A percentile compares a stretch with the other conserved stretches of the same genome.
phyloP scores from a whole-genome alignment of 1,139 yeast genomes.

The Sugiyamaella castrensis region DNA sequence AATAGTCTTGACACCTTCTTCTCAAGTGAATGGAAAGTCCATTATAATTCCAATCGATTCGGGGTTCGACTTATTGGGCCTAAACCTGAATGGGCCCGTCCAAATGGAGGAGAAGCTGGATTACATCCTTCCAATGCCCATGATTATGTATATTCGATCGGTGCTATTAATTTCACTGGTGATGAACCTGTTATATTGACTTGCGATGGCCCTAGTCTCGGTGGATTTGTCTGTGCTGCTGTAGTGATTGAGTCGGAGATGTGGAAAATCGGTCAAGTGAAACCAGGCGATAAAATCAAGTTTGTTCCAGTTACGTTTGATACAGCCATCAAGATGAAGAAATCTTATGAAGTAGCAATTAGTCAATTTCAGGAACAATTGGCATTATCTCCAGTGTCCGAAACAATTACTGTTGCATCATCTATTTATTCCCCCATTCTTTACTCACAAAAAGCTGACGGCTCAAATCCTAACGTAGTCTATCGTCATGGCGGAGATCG shows the following conservation, averaged over 20 bases:
- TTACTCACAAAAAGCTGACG: constrained; percentile 41
- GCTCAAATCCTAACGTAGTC: constrained; percentile 64
- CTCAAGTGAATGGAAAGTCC: constrained; percentile 81
- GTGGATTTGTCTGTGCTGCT: constrained; percentile 96
- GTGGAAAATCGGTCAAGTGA: constrained; percentile 98
- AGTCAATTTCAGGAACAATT: constrained; percentile 6
- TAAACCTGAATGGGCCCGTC: constrained; percentile 93
- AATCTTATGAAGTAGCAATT: constrained; percentile 5
- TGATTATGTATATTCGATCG: constrained; percentile 92
- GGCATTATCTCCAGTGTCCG: constrained; percentile 5
- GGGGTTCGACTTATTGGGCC: constrained; percentile 96
- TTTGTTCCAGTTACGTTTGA: constrained; percentile 75
- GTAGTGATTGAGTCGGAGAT: constrained; percentile 93
- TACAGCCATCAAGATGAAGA: constrained; percentile 62
- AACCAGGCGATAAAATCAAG: constrained; percentile 78
- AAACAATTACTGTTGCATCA: constrained; percentile 1
- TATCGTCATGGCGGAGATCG: constrained; percentile 98
- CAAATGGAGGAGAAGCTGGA: constrained; percentile 98
- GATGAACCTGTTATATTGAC: constrained; percentile 97
- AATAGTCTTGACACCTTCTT: constrained; percentile 77
- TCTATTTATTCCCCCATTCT: constrained; percentile 51
- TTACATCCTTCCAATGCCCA: constrained; percentile 97
- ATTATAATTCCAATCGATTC: constrained; percentile 92
- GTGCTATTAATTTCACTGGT: constrained; percentile 96
- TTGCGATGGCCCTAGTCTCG: constrained; percentile 95